Evolutionary conservation across 176 grass and related monocot species (phyloP).

Genomic region (Elymus sibiricus): DNA sequence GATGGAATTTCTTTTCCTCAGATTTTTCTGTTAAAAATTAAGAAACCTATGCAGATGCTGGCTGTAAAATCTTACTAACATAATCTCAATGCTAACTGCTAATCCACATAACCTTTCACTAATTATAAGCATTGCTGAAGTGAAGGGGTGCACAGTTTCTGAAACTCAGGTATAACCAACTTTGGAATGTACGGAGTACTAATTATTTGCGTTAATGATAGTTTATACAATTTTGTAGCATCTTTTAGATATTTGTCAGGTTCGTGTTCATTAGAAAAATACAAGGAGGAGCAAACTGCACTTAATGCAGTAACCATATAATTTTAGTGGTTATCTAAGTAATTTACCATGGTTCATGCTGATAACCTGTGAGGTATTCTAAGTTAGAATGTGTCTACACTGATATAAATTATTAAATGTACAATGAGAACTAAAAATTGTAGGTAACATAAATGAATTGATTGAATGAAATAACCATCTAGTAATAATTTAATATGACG

Average conservation of each 20-base stretch:
- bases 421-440: background rate
- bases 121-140: background rate
- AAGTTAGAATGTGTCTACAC: background rate
- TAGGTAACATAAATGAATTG: background rate
- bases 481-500: background rate
- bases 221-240: background rate
- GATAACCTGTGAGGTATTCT: background rate
- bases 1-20: background rate
- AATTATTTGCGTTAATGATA: background rate
- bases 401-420: background rate
- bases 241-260: background rate
- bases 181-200: conserved; percentile 3
- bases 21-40: background rate
- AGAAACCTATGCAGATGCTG: background rate
- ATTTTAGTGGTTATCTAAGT: background rate
- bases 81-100: conserved; percentile 8
- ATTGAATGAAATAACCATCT: background rate
- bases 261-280: conserved; percentile 8
- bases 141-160: background rate
- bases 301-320: background rate
- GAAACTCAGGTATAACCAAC: background rate
- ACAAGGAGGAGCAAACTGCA: background rate
- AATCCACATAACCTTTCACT: background rate
- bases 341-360: background rate
- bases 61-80: conserved; percentile 6